phyloP scores from a whole-genome alignment of 2,329 filamentous ascomycete species.

The Aspergillus uvarum region DNA sequence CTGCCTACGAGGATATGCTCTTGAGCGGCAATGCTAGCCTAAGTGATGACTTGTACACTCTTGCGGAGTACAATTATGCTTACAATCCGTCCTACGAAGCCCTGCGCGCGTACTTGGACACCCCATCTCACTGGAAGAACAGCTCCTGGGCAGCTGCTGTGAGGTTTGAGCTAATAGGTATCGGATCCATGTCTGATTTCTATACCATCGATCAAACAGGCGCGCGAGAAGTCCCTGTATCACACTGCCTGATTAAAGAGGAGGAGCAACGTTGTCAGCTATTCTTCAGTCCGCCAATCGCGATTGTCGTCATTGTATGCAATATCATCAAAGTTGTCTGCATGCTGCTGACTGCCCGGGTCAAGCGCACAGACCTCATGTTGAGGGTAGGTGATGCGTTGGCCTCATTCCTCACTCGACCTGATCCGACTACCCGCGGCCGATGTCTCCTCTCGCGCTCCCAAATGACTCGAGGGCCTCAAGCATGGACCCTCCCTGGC shows the following conservation, averaged over 20 bases:
- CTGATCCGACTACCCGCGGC: conserved; percentile 16
- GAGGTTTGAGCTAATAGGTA: background rate
- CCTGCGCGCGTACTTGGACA: conserved; percentile 1
- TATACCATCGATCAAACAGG: background rate
- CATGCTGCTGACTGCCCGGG: conserved; percentile 15
- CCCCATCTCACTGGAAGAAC: background rate
- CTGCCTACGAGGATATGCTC: too few relatives aligned
- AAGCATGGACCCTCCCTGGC: background rate
- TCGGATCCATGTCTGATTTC: background rate
- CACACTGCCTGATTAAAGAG: background rate
- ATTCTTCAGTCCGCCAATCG: conserved; percentile 13
- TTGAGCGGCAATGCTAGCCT: background rate
- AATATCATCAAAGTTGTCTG: conserved; percentile 15
- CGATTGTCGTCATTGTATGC: conserved; percentile 10
- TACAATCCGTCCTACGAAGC: background rate
- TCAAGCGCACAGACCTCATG: conserved; percentile 1
- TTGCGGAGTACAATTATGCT: background rate
- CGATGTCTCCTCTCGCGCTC: conserved; percentile 12
- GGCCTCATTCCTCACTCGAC: conserved; percentile 23
- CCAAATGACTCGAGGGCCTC: background rate
- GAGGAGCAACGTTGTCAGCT: conserved; percentile 9
- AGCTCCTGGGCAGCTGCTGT: conserved; percentile 3
- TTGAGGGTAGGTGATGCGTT: conserved; percentile 30
- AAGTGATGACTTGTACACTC: background rate
- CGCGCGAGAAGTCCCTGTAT: background rate